These are phyloP conservation scores for Tolypocladium endophyticum DNA, from an alignment of 2,329 filamentous ascomycete species.

Conservation along the genomic window DNA sequence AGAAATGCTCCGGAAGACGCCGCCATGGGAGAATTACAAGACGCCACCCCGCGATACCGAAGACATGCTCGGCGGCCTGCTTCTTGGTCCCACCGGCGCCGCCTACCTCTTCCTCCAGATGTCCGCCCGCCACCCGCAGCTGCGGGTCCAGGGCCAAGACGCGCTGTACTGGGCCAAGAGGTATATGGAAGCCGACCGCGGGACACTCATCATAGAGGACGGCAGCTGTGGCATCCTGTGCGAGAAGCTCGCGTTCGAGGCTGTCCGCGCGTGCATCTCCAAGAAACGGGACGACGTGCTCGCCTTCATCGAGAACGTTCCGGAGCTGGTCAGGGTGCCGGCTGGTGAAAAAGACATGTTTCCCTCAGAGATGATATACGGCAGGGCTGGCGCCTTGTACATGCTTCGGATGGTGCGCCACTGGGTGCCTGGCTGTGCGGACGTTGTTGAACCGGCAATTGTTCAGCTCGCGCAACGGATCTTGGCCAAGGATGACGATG, in stretches of 20 bases:
- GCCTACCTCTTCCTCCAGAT: slow-evolving; percentile 44
- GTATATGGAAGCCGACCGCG: slow-evolving; percentile 33
- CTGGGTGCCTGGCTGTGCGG: slow-evolving; percentile 38
- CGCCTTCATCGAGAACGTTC: slow-evolving; percentile 28
- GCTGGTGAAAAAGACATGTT: slow-evolving; percentile 24
- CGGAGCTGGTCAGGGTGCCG: slow-evolving; percentile 12
- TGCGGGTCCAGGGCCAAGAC: slow-evolving; percentile 30
- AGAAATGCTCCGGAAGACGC: slow-evolving; percentile 23
- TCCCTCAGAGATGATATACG: slow-evolving; percentile 54
- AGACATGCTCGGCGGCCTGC: slow-evolving; percentile 33
- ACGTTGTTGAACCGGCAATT: slow-evolving; percentile 41
- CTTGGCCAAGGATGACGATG: slow-evolving; percentile 35
- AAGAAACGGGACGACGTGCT: slow-evolving; percentile 25
- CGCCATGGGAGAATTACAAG: slow-evolving; percentile 23
- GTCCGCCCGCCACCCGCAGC: slow-evolving; percentile 29
- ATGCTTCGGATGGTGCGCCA: slow-evolving; percentile 52
- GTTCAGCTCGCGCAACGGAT: slow-evolving; percentile 49
- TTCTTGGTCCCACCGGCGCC: slow-evolving; percentile 43
- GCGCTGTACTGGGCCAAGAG: slow-evolving; percentile 33
- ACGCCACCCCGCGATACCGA: slow-evolving; percentile 1
- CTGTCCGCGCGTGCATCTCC: slow-evolving; percentile 32
- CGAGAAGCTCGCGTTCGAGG: slow-evolving; percentile 35
- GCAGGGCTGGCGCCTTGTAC: slow-evolving; percentile 58
- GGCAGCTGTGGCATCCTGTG: slow-evolving; percentile 37
- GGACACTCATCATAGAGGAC: slow-evolving; percentile 23